phyloP scores from a whole-genome alignment of 2,329 filamentous ascomycete species.

The Aspergillus pseudoglaucus region DNA sequence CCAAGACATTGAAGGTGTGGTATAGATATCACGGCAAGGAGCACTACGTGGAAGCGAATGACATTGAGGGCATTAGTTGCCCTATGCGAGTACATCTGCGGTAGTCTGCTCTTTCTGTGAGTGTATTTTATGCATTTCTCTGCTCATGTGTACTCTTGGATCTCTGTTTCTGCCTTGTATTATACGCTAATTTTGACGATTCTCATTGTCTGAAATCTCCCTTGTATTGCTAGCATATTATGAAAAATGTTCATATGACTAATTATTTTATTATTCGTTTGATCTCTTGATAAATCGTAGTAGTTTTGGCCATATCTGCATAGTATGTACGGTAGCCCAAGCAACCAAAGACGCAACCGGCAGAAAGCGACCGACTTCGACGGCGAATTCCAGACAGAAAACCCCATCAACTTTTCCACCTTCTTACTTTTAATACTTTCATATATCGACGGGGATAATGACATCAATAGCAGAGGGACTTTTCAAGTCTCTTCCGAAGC shows the following conservation, averaged over 20 bases:
- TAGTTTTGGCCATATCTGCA: not conserved
- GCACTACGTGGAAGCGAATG: constrained; percentile 33
- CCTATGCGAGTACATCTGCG: constrained; percentile 35
- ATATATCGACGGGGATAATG: constrained; percentile 41
- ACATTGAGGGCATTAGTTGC: constrained; percentile 31
- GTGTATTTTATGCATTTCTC: not conserved
- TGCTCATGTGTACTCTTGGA: not conserved
- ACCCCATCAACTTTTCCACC: constrained; percentile 7
- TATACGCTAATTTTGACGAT: not conserved
- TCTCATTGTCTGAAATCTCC: not conserved
- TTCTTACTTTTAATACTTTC: constrained; percentile 11
- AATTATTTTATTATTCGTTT: not conserved
- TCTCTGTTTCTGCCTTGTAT: not conserved
- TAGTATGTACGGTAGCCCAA: not conserved
- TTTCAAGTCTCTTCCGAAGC: constrained; percentile 74
- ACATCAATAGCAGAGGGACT: constrained; percentile 65
- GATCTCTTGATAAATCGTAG: not conserved
- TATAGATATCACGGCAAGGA: constrained; percentile 35
- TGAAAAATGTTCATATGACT: too few relatives aligned
- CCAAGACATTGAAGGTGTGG: constrained; percentile 36
- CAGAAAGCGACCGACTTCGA: not conserved
- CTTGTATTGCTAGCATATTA: not conserved
- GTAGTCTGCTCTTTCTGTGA: not conserved
- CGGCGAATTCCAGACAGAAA: constrained; percentile 3
- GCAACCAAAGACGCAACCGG: not conserved